Percentiles rank a stretch among this genome's conserved stretches.
Evolutionary conservation across 2,329 filamentous ascomycete genomes (phyloP).

Genomic region (Saccharata proteae): DNA sequence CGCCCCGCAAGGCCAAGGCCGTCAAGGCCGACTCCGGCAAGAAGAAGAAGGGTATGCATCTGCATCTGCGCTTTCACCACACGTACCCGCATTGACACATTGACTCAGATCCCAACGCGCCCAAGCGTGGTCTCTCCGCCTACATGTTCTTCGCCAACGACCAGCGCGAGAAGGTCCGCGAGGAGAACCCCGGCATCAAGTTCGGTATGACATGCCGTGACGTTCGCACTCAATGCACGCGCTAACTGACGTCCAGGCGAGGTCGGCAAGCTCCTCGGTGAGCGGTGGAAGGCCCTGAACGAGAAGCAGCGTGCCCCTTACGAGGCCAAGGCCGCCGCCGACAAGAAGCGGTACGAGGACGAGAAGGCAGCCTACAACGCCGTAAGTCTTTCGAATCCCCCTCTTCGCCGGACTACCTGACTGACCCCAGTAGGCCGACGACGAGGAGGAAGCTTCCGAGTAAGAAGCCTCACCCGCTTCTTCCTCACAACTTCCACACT

Average conservation of each 20-base stretch:
- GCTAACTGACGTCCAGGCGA: slow-evolving; percentile 47
- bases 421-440: slow-evolving; percentile 15
- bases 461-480: slow-evolving; percentile 13
- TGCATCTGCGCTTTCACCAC: slow-evolving; percentile 18
- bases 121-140: slow-evolving; percentile 97
- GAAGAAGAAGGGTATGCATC: slow-evolving; percentile 56
- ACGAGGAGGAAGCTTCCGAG: slow-evolving; percentile 27
- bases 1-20: slow-evolving; percentile 49
- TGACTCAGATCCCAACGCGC: slow-evolving; percentile 76
- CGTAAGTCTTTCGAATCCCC: slow-evolving; percentile 20
- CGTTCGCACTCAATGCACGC: slow-evolving; percentile 9
- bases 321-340: slow-evolving; percentile 87
- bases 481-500: slow-evolving; percentile 1
- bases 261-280: slow-evolving; percentile 94
- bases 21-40: slow-evolving; percentile 44
- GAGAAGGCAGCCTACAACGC: slow-evolving; percentile 69
- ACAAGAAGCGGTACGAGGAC: slow-evolving; percentile 99
- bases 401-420: slow-evolving; percentile 10
- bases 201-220: slow-evolving; percentile 53
- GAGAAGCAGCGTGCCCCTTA: slow-evolving; percentile 90
- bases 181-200: slow-evolving; percentile 94
- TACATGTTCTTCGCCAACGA: slow-evolving; percentile 99
- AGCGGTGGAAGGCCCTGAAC: slow-evolving; percentile 94
- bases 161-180: slow-evolving; percentile 93
- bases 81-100: slow-evolving; percentile 5